Conservation (phyloP, 495 filamentous ascomycete genomes). For the Mycothermus thermophilus region DNA sequence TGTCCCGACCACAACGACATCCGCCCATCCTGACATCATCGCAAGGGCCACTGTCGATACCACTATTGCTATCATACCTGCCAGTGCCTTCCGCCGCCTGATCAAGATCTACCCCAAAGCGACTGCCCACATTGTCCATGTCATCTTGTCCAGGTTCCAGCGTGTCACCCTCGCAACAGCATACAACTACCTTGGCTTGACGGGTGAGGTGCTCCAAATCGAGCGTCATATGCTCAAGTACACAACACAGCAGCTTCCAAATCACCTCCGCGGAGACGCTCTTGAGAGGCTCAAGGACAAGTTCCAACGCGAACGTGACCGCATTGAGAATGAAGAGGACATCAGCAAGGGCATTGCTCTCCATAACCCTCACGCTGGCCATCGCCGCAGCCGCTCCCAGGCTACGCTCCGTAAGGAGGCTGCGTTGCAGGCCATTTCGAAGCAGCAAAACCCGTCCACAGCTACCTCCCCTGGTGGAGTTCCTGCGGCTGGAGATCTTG, state of each 20-base stretch:
- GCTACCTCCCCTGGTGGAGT: conserved; percentile 22
- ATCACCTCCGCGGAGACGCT: conserved; percentile 73
- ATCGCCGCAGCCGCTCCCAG: conserved; percentile 57
- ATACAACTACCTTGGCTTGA: conserved; percentile 84
- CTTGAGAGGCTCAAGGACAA: conserved; percentile 85
- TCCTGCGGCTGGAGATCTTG: conserved; percentile 62
- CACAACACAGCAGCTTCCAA: conserved; percentile 82
- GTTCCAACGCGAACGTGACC: conserved; percentile 73
- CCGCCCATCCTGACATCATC: conserved; percentile 92
- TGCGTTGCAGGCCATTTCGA: conserved; percentile 50
- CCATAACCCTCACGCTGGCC: conserved; percentile 57
- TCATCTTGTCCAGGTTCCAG: conserved; percentile 87
- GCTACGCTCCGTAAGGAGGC: conserved; percentile 70
- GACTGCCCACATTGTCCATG: conserved; percentile 92
- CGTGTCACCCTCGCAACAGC: conserved; percentile 88
- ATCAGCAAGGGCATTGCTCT: conserved; percentile 87
- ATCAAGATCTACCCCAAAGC: conserved; percentile 94
- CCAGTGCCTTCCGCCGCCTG: conserved; percentile 82
- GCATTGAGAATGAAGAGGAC: conserved; percentile 62
- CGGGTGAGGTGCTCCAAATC: conserved; percentile 76
- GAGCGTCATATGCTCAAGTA: conserved; percentile 87
- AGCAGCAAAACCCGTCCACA: conserved; percentile 22
- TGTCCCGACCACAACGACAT: conserved; percentile 43
- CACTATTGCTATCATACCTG: conserved; percentile 95
- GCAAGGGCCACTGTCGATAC: conserved; percentile 94